Conservation (phyloP, 2,329 filamentous ascomycete species). For the Berkeleyomyces basicola region DNA sequence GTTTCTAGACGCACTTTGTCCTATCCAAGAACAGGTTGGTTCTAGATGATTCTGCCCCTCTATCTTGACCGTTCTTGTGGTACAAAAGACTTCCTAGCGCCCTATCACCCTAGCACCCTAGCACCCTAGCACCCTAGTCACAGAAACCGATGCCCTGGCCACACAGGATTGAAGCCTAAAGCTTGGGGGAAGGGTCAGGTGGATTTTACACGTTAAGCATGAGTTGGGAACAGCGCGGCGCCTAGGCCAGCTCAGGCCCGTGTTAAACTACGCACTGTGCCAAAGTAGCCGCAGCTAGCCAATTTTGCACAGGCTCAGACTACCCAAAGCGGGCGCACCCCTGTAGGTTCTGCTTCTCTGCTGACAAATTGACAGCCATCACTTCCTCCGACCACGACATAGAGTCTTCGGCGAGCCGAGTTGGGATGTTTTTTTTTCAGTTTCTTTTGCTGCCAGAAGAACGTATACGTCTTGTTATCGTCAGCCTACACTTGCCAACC, state of each 20-base stretch:
- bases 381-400: neutral
- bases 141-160: too few species aligned
- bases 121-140: too few species aligned
- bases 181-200: neutral
- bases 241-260: too few species aligned
- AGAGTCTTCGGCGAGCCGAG: neutral
- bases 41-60: neutral
- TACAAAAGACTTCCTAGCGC: neutral
- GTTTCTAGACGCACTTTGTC: too few species aligned
- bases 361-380: constrained; percentile 1
- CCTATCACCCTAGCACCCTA: too few species aligned
- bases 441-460: neutral
- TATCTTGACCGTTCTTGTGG: neutral
- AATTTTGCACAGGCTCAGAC: neutral
- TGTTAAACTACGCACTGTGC: neutral
- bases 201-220: neutral
- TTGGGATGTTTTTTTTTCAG: neutral
- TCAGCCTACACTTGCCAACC: neutral
- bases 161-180: neutral
- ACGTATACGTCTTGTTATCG: neutral
- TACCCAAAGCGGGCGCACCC: neutral
- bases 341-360: neutral
- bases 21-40: neutral
- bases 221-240: too few species aligned
- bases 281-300: neutral